Conservation (phyloP, 495 filamentous ascomycete species). For the Chaetomium fimeti region DNA sequence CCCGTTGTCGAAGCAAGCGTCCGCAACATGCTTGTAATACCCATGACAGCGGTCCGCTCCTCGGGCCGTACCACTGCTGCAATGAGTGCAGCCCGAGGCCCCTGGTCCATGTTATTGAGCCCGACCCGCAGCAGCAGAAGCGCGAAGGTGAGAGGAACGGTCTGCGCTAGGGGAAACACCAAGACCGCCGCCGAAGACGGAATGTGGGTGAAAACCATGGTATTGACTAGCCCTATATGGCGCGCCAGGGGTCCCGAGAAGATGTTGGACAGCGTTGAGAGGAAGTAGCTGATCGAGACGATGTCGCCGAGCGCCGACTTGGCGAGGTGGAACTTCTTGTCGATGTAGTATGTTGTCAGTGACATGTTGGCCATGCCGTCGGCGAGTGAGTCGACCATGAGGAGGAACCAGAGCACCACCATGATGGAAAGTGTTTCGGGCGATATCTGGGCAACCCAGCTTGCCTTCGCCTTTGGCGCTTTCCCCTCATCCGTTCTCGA, state of each 20-base stretch:
- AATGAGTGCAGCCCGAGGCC: conserved; percentile 77
- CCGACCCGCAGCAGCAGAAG: conserved; percentile 65
- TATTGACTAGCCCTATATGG: conserved; percentile 71
- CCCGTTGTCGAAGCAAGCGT: conserved; percentile 63
- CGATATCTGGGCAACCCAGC: conserved; percentile 54
- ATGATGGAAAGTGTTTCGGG: conserved; percentile 59
- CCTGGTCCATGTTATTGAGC: conserved; percentile 71
- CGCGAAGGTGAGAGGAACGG: conserved; percentile 53
- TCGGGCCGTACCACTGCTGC: conserved; percentile 68
- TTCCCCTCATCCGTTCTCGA: neutral
- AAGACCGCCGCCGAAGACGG: conserved; percentile 45
- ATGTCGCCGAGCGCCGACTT: conserved; percentile 57
- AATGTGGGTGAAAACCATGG: conserved; percentile 51
- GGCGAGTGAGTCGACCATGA: conserved; percentile 75
- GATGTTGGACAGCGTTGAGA: conserved; percentile 55
- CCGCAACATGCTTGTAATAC: conserved; percentile 67
- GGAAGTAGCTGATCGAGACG: conserved; percentile 38
- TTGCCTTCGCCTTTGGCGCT: conserved; percentile 11
- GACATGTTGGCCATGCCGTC: conserved; percentile 73
- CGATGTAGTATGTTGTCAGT: conserved; percentile 75
- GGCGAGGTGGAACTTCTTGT: conserved; percentile 66
- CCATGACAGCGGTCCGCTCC: conserved; percentile 81
- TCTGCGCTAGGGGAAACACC: conserved; percentile 39
- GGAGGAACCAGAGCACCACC: conserved; percentile 68
- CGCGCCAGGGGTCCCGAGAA: conserved; percentile 73